Percentiles rank a stretch among this genome's conserved stretches.
Conservation (phyloP, 352 stramenopile genomes). For the Phytophthora pini region DNA sequence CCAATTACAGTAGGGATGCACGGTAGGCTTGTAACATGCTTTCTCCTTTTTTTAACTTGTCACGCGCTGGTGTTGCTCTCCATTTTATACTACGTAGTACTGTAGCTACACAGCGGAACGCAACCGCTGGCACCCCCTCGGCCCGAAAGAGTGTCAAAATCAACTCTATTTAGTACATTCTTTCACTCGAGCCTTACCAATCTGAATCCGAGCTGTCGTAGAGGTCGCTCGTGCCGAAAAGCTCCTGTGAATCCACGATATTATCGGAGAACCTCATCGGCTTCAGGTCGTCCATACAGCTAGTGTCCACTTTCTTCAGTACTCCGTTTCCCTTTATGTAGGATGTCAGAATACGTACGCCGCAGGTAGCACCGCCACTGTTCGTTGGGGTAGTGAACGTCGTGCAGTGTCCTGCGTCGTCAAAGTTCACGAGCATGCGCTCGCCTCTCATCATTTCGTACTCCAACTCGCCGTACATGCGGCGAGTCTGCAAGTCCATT, state of each 20-base stretch:
- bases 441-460: constrained; percentile 56
- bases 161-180: constrained; percentile 18
- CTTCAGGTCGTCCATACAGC: constrained; percentile 67
- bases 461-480: constrained; percentile 57
- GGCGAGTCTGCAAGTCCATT: constrained; percentile 62
- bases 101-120: background rate
- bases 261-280: constrained; percentile 50
- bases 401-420: constrained; percentile 76
- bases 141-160: background rate
- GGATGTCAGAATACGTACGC: constrained; percentile 70
- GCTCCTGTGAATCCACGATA: constrained; percentile 29
- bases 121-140: background rate
- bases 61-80: background rate
- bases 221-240: constrained; percentile 50
- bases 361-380: constrained; percentile 56
- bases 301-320: constrained; percentile 68
- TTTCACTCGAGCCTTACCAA: constrained; percentile 22
- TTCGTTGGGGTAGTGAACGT: constrained; percentile 75
- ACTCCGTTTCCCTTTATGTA: constrained; percentile 67
- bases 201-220: constrained; percentile 42
- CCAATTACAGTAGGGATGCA: constrained; percentile 11
- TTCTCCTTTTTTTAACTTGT: constrained; percentile 4
- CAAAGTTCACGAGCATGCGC: constrained; percentile 73
- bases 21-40: constrained; percentile 12
- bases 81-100: no score